Evolutionary conservation across 1,284 basidiomycete genomes (phyloP), one percentile per base, ranked within the genome.

Genomic region (Cryptococcus wingfieldii): DNA sequence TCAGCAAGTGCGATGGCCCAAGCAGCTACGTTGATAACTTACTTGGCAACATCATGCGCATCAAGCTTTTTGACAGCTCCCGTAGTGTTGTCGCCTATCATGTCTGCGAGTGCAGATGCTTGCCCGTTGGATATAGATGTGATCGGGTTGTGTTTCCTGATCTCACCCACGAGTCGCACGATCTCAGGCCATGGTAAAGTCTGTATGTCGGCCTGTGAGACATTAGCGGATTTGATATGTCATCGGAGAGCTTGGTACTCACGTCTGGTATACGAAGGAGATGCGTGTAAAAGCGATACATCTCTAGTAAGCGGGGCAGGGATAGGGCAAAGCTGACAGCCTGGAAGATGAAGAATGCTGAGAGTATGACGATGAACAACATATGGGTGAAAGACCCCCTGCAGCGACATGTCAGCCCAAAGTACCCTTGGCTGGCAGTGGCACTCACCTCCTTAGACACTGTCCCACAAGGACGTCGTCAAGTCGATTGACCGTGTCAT

Each of bases 131-230:
- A 70, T 2, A 89, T 85, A 1, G 90, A 90, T 0, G 90, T 94
- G 38, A 90, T 79, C 5, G 89, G 89, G 69, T 94, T 95, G 60
- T 90, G 86, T 71, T 94, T 87, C n/a, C 90, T 84, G 58, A 95
- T 92, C 10, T 86, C 80, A 42, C 84, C 86, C 62, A 99, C 89
- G 38, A 93, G 85, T 18, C 88, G 83, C 48, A 98, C 95, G 50
- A 98, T 84, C 71, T 93, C 89, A 5, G 90, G 86, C 95, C 95
- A 99, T 0, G 94, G 88, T 44, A 98, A 91, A 0, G 95, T 97
- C 77, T 93, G 91, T 47, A 99, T 93, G 74, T 99, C 95, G 56
- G 85, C 88, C 92, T 97, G 86, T 81, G 54, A 82, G 34, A 5
- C 31, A 38, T 5, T 5, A 1, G 9, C 14, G 39, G 38, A 23